Evolutionary conservation across 768 basidiomycete genomes (phyloP).

Genomic region (Cystobasidium onofrii): DNA sequence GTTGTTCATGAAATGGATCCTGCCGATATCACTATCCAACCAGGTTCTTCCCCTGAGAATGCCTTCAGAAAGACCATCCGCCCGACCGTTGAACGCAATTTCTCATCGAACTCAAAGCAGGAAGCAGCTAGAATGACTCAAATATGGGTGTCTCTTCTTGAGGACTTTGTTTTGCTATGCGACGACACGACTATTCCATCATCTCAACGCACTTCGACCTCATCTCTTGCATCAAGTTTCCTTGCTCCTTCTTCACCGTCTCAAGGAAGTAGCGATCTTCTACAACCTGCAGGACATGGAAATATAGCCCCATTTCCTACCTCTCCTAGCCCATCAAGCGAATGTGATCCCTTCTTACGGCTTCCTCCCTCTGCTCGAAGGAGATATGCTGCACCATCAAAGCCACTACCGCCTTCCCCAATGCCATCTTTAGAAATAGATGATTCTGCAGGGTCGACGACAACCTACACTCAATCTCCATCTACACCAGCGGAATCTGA

Average conservation of each 20-base stretch:
- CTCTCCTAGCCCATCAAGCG: neutral
- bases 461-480: neutral
- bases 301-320: neutral
- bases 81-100: neutral
- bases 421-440: neutral
- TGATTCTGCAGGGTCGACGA: neutral
- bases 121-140: constrained; percentile 1
- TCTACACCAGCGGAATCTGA: neutral
- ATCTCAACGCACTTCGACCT: neutral
- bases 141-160: neutral
- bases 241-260: neutral
- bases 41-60: neutral
- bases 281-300: neutral
- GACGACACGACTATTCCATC: neutral
- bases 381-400: neutral
- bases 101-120: neutral
- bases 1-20: neutral
- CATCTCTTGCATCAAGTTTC: neutral
- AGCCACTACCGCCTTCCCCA: neutral
- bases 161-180: neutral
- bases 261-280: neutral
- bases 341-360: neutral
- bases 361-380: neutral
- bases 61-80: neutral
- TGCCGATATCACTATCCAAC: neutral